Evolutionary conservation across 2,329 filamentous ascomycete genomes (phyloP), one percentile per base, ranked within the genome.

Genomic region (Aspergillus jensenii): DNA sequence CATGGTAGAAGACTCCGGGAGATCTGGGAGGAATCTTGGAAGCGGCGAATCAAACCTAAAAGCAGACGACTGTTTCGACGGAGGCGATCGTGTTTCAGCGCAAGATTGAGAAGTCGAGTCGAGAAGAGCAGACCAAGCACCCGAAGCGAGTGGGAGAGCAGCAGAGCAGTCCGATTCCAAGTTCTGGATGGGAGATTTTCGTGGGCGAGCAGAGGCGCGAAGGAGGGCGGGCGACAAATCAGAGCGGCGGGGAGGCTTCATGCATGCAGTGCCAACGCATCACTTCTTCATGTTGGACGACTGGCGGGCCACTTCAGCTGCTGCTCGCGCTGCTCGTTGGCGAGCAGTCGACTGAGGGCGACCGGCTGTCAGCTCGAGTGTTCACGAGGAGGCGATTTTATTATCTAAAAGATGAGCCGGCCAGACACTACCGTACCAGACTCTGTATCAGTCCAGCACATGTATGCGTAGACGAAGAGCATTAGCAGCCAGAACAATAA

Each of bases 191-290:
- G 35, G 23, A 14, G 40, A 25, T 27, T 49, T 58, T 63, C 57
- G 64, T 62, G 43, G 52, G 8, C 14, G 15, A 27, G 17, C 17
- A 35, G 61, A 66, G 62, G 60, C 45, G 45, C 27, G 62, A 58
- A 67, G 66, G 61, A 64, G 59, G 64, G 65, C 56, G 68, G 66
- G 62, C 60, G 59, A 62, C 70, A 63, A 71, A 71, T 71, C 68
- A 72, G 49, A 41, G 35, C 46, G 41, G 43, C 41, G 47, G 60
- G 55, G 57, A 63, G 67, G 65, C 60, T 65, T 69, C 65, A 69
- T 71, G 69, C 70, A 72, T 71, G 68, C 68, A 69, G 51, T 72
- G 70, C 64, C 64, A 66, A 55, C 64, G 53, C 64, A 66, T 65
- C 64, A 55, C 41, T 44, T 54, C 19, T 31, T 52, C 39, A 52